A percentile compares a stretch with the other conserved stretches of the same genome.
phyloP scores from a whole-genome alignment of 148 eudicot species.

The Rhododendron williamsianum region DNA sequence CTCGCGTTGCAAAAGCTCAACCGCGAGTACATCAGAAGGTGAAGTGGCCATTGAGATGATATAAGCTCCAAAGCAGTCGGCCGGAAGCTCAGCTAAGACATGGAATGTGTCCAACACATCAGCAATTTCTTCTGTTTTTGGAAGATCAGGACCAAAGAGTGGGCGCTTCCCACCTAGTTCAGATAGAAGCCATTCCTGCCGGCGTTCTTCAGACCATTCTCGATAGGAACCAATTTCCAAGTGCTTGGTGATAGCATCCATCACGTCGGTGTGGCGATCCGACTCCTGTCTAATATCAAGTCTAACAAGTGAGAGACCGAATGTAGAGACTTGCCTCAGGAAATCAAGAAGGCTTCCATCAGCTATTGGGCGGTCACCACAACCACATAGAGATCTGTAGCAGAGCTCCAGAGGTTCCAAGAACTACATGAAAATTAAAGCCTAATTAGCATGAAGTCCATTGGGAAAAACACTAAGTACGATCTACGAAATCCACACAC shows the following conservation, averaged over 20 bases:
- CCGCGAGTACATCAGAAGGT: conserved; percentile 94
- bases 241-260: conserved; percentile 87
- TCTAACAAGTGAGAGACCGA: conserved; percentile 87
- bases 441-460: conserved; percentile 8
- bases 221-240: conserved; percentile 86
- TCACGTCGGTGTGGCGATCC: conserved; percentile 89
- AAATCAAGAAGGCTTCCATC: conserved; percentile 98
- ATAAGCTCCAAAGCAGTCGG: conserved; percentile 95
- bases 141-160: conserved; percentile 88
- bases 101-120: conserved; percentile 79
- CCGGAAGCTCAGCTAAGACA: conserved; percentile 85
- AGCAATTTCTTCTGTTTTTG: conserved; percentile 84
- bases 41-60: conserved; percentile 96
- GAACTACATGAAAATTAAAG: conserved; percentile 41
- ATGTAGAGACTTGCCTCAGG: conserved; percentile 89
- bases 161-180: conserved; percentile 92
- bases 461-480: background rate
- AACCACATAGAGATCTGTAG: conserved; percentile 82
- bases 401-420: conserved; percentile 95
- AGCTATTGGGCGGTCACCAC: conserved; percentile 89
- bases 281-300: conserved; percentile 97
- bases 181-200: conserved; percentile 96
- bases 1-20: conserved; percentile 91
- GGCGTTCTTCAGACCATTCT: conserved; percentile 86
- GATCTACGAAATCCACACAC: background rate